These are phyloP conservation scores for Asclepias syriaca DNA, from an alignment of 257 asterid species.

Conservation along the genomic window DNA sequence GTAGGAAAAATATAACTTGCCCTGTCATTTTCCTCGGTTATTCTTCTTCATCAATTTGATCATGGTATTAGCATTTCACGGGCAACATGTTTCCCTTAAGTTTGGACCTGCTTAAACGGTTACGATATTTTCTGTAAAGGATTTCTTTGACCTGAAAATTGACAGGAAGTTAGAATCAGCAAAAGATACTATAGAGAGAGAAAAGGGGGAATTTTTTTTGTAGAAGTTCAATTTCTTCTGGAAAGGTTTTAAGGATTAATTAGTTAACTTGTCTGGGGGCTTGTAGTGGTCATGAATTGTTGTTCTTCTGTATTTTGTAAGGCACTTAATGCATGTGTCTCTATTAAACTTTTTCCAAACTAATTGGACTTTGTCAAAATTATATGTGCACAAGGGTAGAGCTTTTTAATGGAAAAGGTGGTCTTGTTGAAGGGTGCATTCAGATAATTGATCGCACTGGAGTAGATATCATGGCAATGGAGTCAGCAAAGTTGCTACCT, in stretches of 20 bases:
- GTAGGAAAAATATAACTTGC: not conserved
- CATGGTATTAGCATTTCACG: not conserved
- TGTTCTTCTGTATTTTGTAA: not conserved
- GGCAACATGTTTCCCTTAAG: not conserved
- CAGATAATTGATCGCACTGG: slow-evolving; percentile 66
- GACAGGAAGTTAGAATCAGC: not conserved
- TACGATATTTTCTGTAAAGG: not conserved
- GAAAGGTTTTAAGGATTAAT: not conserved
- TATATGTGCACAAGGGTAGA: slow-evolving; percentile 62
- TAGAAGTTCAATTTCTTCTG: not conserved
- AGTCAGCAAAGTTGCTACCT: slow-evolving; percentile 46
- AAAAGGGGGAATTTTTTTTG: not conserved
- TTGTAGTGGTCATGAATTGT: not conserved
- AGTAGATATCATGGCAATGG: slow-evolving; percentile 61
- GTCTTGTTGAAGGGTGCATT: slow-evolving; percentile 76
- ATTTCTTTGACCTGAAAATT: not conserved
- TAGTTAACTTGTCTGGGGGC: not conserved
- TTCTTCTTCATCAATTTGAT: not conserved
- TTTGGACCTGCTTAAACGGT: not conserved
- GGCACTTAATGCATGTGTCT: not conserved
- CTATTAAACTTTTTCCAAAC: not conserved
- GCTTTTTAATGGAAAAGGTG: slow-evolving; percentile 93
- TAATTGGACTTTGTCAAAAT: slow-evolving; percentile 9
- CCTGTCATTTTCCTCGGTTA: not conserved
- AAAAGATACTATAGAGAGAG: not conserved